A percentile compares a stretch with the other conserved stretches of the same genome.
phyloP scores from a whole-genome alignment of 805 yeast species.

The Lachancea cidri region DNA sequence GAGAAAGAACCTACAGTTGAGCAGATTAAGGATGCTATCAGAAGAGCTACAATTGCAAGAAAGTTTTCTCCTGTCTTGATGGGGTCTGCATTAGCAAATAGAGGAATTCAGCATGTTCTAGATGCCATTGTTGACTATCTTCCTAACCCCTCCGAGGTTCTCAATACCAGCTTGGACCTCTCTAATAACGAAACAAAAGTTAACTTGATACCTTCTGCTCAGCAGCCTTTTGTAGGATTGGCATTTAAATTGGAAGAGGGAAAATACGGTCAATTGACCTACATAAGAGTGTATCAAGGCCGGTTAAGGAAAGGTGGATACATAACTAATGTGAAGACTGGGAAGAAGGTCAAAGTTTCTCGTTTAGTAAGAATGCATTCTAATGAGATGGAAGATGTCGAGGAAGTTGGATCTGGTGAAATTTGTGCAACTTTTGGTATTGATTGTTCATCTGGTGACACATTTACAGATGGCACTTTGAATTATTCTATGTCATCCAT shows the following conservation, averaged over 20 bases:
- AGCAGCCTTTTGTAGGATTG: conserved; percentile 84
- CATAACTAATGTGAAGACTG: conserved; percentile 84
- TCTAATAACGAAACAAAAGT: conserved; percentile 61
- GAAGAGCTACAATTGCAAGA: conserved; percentile 93
- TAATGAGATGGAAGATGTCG: conserved; percentile 97
- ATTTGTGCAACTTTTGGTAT: conserved; percentile 99
- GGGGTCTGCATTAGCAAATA: conserved; percentile 98
- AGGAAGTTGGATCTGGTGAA: conserved; percentile 95
- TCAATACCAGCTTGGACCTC: conserved; percentile 84
- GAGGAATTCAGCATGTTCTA: conserved; percentile 90
- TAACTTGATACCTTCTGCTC: conserved; percentile 63
- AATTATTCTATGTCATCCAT: conserved; percentile 91
- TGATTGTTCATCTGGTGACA: conserved; percentile 98
- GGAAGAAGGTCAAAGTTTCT: conserved; percentile 88
- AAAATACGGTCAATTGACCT: conserved; percentile 94
- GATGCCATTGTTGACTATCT: conserved; percentile 94
- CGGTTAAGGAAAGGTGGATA: conserved; percentile 83
- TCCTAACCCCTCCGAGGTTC: conserved; percentile 91
- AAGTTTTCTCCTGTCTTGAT: conserved; percentile 98
- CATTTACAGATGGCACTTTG: conserved; percentile 81
- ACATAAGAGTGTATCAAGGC: conserved; percentile 96
- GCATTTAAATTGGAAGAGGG: conserved; percentile 99
- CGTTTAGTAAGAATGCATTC: conserved; percentile 98
- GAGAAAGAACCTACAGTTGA: conserved; percentile 82
- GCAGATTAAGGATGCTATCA: conserved; percentile 83